Base-by-base conservation (phyloP, 202 grass and related monocot species). In the Schoenoplectus tabernaemontani region DNA sequence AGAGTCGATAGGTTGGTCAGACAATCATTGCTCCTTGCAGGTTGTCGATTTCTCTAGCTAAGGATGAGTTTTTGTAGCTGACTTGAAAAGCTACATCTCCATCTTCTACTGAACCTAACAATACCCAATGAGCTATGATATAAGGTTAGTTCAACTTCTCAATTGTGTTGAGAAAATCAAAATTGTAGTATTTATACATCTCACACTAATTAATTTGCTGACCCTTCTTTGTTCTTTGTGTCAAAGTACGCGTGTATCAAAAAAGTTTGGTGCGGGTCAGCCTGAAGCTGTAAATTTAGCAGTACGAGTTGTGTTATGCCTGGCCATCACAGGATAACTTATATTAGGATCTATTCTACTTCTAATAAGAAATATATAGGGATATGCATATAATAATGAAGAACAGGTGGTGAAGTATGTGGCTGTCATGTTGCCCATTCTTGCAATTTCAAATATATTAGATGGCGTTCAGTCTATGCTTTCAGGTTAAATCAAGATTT, bases 401-500 rank as follows among this genome's bases (percentile, higher is more conserved):
- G 83, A 88, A 66, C 87, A 97, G 64, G 93, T 93, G 0, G 87
- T 88, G 1, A 80, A 24, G 3, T 93, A 97, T 30, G 79, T 89
- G 16, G 79, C 82, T 0, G 66, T 57, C 28, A 93, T 97, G 82
- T 63, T 93, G 79, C 79, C 90, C 1, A 64, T 97, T 53, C 73
- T 93, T 3, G 73, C 87, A 3, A 54, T 86, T 0, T 87, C 91
- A 64, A 87, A 85, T 12, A 58, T 97, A 36, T 79, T 97, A 0
- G 90, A 97, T 43, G 87, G 83, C 2, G 80, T 97, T 5, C 93
- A 97, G 34, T 83, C 87, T 56, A 90, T 89, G 0, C 87, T 97
- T 60, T 97, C 93, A 91, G 93, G 93, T 93, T 20, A 36, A 57
- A 19, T 65, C 12, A 39, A 15, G 50, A 26, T 13, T 23, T 15